Conservation (phyloP, 1,284 basidiomycete species). For the Leccinum ponderosum region DNA sequence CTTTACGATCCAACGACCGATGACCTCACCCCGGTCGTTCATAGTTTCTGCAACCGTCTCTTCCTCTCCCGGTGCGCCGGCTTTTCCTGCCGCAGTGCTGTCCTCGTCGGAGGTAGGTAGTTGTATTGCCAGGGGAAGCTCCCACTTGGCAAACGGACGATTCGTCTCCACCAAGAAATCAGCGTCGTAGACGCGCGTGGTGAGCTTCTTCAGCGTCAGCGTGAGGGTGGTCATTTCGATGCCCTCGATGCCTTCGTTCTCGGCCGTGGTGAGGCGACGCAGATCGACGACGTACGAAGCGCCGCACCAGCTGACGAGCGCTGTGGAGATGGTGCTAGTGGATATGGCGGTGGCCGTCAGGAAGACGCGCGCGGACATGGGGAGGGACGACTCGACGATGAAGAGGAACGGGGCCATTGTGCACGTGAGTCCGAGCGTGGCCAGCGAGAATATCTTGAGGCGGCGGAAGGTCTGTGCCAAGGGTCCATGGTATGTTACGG, state of each 20-base stretch:
- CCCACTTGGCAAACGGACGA: slow-evolving; percentile 81
- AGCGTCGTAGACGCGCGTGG: slow-evolving; percentile 73
- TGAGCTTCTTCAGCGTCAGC: slow-evolving; percentile 57
- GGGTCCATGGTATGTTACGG: slow-evolving; percentile 59
- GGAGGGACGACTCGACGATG: slow-evolving; percentile 75
- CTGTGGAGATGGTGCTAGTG: slow-evolving; percentile 72
- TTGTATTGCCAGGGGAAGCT: slow-evolving; percentile 59
- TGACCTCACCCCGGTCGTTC: slow-evolving; percentile 58
- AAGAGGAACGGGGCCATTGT: slow-evolving; percentile 79
- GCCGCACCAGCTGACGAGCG: slow-evolving; percentile 72
- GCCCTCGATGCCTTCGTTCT: slow-evolving; percentile 46
- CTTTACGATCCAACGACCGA: slow-evolving; percentile 77
- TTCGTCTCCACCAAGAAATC: slow-evolving; percentile 68
- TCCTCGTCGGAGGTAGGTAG: slow-evolving; percentile 43
- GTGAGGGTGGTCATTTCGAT: slow-evolving; percentile 74
- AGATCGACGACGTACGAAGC: slow-evolving; percentile 54
- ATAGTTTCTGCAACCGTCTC: slow-evolving; percentile 79
- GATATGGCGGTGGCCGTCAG: slow-evolving; percentile 70
- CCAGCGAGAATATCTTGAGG: slow-evolving; percentile 82
- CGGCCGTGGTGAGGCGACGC: slow-evolving; percentile 41
- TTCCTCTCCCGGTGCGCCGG: slow-evolving; percentile 50
- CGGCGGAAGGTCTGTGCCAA: slow-evolving; percentile 70
- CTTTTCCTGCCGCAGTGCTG: slow-evolving; percentile 31
- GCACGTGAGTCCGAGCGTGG: slow-evolving; percentile 72
- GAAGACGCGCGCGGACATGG: slow-evolving; percentile 66